Evolutionary conservation across 305 asterid genomes (phyloP), one percentile per base, ranked within the genome.

Genomic region (Fraxinus baroniana): DNA sequence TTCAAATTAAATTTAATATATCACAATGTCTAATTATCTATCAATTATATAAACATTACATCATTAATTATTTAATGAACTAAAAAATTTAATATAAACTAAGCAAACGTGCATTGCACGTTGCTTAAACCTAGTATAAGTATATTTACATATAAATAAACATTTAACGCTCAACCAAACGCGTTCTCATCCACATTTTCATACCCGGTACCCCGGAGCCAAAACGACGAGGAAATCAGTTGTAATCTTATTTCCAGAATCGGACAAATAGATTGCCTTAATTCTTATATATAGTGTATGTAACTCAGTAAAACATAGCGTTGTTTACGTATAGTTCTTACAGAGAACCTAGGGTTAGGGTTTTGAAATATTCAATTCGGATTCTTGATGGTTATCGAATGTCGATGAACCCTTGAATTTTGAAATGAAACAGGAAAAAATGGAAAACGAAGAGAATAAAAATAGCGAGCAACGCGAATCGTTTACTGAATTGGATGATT

Each of bases 341-440:
- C 36, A 10, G 74, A 73, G 28, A 83, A 74, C 75, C 80, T 92
- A 92, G 94, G 97, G 97, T 90, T 93, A 89, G 94, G 94, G 92
- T 89, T 89, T 88, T 84, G 78, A 79, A 74, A 72, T 70, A 13
- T 4, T 73, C 44, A 72, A 52, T 32, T 80, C 37, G 20, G 84
- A 77, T 80, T 82, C 64, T 85, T 68, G 41, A 80, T 85, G 90
- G 88, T 74, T 80, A 1, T 76, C 85, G 39, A 83, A 78, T 83
- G 77, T 86, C 80, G 84, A 83, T 78, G 76, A 89, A 80, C 86
- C 90, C 66, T 84, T 57, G 77, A 49, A 78, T 82, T 84, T 78
- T 81, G 85, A 41, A 78, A 79, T 84, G 86, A 90, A 81, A 20
- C 89, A 82, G 77, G 85, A 84, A 66, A 82, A 74, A 13, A 73